Base-by-base conservation (phyloP, 2,329 filamentous ascomycete genomes). In the Amylocarpus encephaloides region DNA sequence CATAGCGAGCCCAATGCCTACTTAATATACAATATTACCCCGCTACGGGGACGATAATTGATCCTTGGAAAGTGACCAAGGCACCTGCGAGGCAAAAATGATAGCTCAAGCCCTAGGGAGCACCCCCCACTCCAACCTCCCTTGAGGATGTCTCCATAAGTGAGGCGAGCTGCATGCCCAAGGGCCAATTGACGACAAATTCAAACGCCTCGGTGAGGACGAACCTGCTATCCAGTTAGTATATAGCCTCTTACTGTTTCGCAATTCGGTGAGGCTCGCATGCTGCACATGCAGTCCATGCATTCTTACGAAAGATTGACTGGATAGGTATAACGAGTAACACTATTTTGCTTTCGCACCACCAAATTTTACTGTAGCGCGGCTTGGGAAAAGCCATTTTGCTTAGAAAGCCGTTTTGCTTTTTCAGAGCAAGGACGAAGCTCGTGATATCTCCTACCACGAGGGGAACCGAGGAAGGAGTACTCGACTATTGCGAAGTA, bases 11-110 rank as follows among this genome's bases (percentile, higher is more conserved):
- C 22, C 22, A 26, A 26, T 36, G 34, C 11, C 34, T 36, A 13
- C 11, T 10, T 36, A 13, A 13, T 36, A 13, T 16, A 16, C 15
- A 92, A 4, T 26, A 26, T 26, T 26, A 26, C 22, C 22, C 22
- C 22, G 22, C 22, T 74, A 36, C 5, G 34, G 10, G 34, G 11
- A 13, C 10, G 3, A 10, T 3, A 36, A 36, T 10, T 5, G 34
- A 36, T 5, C 34, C 12, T 36, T 11, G 38, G 16, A 40, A 18
- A 16, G 5, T 40, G 6, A 3, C 16, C 38, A 40, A 19, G n/a
- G 16, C 16, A 16, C 3, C 38, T 11, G 38, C n/a, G 38, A 19
- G n/a, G n/a, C 13, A 19, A 40, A 40, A 3, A 40, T 16, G 15
- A 16, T 16, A 36, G 15, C 34, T 5, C 34, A 36, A 13, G 12